A percentile compares a stretch with the other conserved stretches of the same genome.
phyloP scores from a whole-genome alignment of 192 early-diverging fungal species.

The Coemansia furcata region DNA sequence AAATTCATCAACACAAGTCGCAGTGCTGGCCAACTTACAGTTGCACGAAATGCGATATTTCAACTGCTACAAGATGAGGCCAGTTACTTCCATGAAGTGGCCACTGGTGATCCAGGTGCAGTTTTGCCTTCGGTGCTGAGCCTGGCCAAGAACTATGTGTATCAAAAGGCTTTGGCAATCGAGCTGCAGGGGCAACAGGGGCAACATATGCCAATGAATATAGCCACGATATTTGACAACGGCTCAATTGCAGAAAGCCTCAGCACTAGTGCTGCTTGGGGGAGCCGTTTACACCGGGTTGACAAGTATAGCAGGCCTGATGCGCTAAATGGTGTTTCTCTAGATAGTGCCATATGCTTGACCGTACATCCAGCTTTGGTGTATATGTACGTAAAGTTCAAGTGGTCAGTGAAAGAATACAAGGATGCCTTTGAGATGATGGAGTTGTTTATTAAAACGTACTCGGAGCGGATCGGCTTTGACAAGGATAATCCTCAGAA shows the following conservation, averaged over 20 bases:
- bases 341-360: constrained; percentile 28
- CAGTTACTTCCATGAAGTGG: constrained; percentile 25
- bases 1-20: constrained; percentile 94
- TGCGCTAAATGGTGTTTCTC: not conserved
- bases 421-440: constrained; percentile 69
- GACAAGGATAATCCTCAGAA: constrained; percentile 23
- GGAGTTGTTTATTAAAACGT: constrained; percentile 71
- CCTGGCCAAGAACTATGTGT: constrained; percentile 32
- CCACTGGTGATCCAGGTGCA: constrained; percentile 15
- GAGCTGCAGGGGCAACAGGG: not conserved
- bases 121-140: constrained; percentile 1
- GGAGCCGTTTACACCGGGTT: constrained; percentile 12
- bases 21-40: constrained; percentile 69
- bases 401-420: constrained; percentile 38
- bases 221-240: not conserved
- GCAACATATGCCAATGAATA: not conserved
- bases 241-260: not conserved
- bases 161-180: constrained; percentile 2
- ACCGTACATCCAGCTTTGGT: constrained; percentile 52
- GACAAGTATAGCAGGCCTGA: constrained; percentile 2
- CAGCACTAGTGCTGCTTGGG: constrained; percentile 12
- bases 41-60: constrained; percentile 40
- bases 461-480: constrained; percentile 48
- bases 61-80: constrained; percentile 36
- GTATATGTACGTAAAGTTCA: constrained; percentile 87